Evolutionary conservation across 2,329 filamentous ascomycete genomes (phyloP), one percentile per base, ranked within the genome.

Genomic region (Calonectria ilicicola): DNA sequence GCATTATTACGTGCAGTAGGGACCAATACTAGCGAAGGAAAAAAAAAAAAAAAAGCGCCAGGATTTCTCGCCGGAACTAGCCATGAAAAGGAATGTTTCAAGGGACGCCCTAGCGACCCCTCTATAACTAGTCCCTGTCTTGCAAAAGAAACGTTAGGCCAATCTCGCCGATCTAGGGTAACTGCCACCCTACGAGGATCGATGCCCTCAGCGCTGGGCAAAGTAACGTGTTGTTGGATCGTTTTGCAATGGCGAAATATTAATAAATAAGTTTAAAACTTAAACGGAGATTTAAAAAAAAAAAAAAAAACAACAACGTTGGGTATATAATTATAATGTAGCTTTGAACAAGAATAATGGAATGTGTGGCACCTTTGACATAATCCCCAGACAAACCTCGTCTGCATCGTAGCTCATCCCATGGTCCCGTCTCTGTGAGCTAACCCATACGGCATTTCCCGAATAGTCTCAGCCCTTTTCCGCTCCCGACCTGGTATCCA

Each of bases 1-100:
- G 23, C 53, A 60, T 60, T 40, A 60, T 60, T 60, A 60, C 53
- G 53, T 60, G 53, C 53, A 60, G 53, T 38, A 40, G n/a, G n/a
- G 35, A n/a, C 32, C 15, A 40, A 40, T 12, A 4, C 32, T 58
- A 38, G 32, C n/a, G 42, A n/a, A 19, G 7, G 9, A n/a, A 9
- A 47, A 14, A 47, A 47, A 47, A 23, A 12, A n/a, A 9, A 47
- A 14, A 47, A 47, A 47, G 14, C 2, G 42, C 44, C 8, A 47
- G n/a, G 44, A 6, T 21, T 47, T 47, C 44, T 47, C 44, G n/a
- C 12, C 44, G 44, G 44, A 23, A 23, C 53, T 60, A 60, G 32
- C 35, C 21, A 58, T 58, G 29, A 60, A 60, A 58, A 60, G 53
- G 53, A 60, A 60, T 60, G 32, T 60, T 60, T 40, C 35, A 12